Evolutionary conservation across 2,329 filamentous ascomycete genomes (phyloP), one percentile per base, ranked within the genome.

Genomic region (Fusarium subglutinans): DNA sequence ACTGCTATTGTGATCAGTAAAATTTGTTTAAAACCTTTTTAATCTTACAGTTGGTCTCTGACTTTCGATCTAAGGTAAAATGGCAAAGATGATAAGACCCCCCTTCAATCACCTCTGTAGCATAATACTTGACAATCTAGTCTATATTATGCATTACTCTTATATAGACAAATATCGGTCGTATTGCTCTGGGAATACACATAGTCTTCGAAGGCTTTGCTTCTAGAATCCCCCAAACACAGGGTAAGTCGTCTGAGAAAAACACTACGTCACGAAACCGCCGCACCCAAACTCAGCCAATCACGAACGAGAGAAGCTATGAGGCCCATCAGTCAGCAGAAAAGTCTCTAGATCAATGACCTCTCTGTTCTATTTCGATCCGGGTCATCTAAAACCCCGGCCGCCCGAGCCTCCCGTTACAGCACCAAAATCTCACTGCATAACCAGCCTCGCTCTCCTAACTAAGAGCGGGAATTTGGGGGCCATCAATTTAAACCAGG

Each of bases 401-500:
- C 6, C 20, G 1, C 28, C 37, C 13, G 28, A n/a, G 14, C 2
- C 17, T 43, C n/a, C n/a, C 20, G 5, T 61, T 56, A 8, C 8
- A 8, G 14, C 12, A 24, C 58, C 33, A 56, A 61, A 41, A 60
- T 43, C 48, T 61, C 28, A 61, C 58, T 35, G 37, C 58, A 33
- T 55, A 40, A 20, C 13, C 37, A 41, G 26, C 47, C 50, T 61
- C 48, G 28, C 28, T n/a, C 9, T 35, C 9, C 57, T 60, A 55
- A 56, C 57, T 30, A 7, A 56, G 47, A 43, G 4, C 1, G 37
- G 37, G n/a, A 43, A 35, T 33, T 30, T 61, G 58, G 37, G 57
- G 58, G 58, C 47, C 18, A 17, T 61, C 37, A 56, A 43, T 56
- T 44, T 57, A 37, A 24, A 14, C 38, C 20, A 62, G 58, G 38